Evolutionary conservation across 768 basidiomycete genomes (phyloP), one percentile per base, ranked within the genome.

Genomic region (Naganishia kalamii): DNA sequence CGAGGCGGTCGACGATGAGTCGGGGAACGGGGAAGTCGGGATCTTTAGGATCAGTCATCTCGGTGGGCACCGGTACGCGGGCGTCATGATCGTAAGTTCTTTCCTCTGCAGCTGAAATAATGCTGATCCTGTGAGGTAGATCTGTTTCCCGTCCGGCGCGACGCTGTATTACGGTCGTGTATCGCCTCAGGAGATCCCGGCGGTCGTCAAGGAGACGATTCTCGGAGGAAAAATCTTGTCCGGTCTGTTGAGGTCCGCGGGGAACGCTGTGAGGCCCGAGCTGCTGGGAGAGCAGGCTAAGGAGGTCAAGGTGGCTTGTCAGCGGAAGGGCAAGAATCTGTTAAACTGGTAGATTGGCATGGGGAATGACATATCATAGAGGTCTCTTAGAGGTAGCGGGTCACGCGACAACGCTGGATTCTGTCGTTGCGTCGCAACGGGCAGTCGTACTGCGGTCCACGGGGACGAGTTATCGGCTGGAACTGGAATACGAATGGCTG

Each of bases 101-200:
- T 15, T 33, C 15, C 48, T 33, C 27, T 52, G n/a, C 57, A 21
- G 1, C 46, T 27, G 23, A 25, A 6, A 40, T 12, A 30, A 35
- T 44, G 51, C 37, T 8, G 15, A 29, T 4, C 50, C 50, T 44
- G 35, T 67, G 21, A 52, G 23, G 11, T 71, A 92, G 88, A 89
- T 97, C 73, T 87, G 90, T 77, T 89, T 86, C 49, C 92, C 92
- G 0, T 83, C 85, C 63, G 92, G 92, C 23, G 84, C 88, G 25
- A 85, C 86, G 41, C 83, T 97, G 30, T 97, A 92, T 87, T 97
- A 97, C 72, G 94, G 94, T 23, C 86, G 94, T 27, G 92, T 96
- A 6, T 88, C 88, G 27, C 87, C 93, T 8, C 88, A 91, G 74
- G 89, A 94, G 72, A 88, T 92, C 52, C 75, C 72, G 1, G 29